Percentiles rank a stretch among this genome's conserved stretches.
These are phyloP conservation scores for Amanita rimosa DNA, from an alignment of 768 basidiomycete genomes.

Conservation along the genomic window DNA sequence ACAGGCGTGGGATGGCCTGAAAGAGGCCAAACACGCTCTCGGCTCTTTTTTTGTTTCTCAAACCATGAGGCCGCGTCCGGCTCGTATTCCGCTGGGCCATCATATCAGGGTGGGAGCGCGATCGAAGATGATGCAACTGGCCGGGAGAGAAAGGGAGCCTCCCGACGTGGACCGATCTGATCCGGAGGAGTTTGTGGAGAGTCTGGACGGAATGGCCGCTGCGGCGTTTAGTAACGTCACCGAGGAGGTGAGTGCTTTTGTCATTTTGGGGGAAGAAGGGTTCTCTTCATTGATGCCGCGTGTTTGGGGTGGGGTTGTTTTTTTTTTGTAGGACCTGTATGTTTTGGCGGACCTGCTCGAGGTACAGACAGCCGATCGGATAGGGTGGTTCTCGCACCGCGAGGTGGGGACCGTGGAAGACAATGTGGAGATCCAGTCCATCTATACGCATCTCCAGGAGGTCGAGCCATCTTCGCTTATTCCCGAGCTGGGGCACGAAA, in stretches of 20 bases:
- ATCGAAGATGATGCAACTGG: conserved; percentile 22
- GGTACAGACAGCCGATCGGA: conserved; percentile 68
- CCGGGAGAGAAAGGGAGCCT: conserved; percentile 36
- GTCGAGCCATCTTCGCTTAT: conserved; percentile 65
- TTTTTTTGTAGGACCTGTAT: conserved; percentile 60
- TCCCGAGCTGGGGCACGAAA: conserved; percentile 59
- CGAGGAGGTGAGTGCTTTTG: conserved; percentile 45
- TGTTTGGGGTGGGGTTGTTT: neutral
- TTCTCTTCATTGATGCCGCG: neutral
- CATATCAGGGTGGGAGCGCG: conserved; percentile 12
- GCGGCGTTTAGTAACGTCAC: conserved; percentile 70
- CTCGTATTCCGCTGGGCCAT: conserved; percentile 8
- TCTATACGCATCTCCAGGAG: conserved; percentile 63
- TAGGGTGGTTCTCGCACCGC: conserved; percentile 62
- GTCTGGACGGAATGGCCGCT: conserved; percentile 63
- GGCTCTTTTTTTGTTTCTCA: conserved; percentile 38
- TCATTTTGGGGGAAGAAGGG: conserved; percentile 1
- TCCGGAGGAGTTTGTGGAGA: conserved; percentile 66
- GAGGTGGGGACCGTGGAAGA: conserved; percentile 49
- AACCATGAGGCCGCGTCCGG: conserved; percentile 45
- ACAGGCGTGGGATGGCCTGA: conserved; percentile 34
- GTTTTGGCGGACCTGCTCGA: conserved; percentile 70
- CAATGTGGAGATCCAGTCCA: conserved; percentile 65
- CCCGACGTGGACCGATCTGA: conserved; percentile 55
- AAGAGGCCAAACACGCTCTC: conserved; percentile 29